phyloP scores from a whole-genome alignment of 1,284 basidiomycete species.

The Fomitopsis pinicola region DNA sequence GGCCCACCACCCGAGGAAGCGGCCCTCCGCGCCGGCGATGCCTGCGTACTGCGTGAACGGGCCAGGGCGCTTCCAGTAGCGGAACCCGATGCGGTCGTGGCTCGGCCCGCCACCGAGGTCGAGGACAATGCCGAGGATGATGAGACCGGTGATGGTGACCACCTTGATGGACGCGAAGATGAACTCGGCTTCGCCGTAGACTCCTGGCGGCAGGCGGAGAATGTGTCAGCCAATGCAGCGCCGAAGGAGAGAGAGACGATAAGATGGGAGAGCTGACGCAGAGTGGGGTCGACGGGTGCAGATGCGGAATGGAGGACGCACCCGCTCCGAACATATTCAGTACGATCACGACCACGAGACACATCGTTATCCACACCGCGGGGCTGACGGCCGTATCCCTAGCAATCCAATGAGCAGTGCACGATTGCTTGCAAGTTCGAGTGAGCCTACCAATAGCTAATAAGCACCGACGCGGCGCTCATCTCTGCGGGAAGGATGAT shows the following conservation, averaged over 20 bases:
- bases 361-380: slow-evolving; percentile 75
- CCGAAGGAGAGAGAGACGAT: not conserved
- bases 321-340: slow-evolving; percentile 81
- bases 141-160: slow-evolving; percentile 60
- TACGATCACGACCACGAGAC: slow-evolving; percentile 62
- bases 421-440: not conserved
- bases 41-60: slow-evolving; percentile 58
- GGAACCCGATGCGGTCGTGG: slow-evolving; percentile 36
- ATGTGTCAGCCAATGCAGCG: not conserved
- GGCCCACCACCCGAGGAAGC: slow-evolving; percentile 65
- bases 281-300: not conserved
- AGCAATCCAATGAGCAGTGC: not conserved
- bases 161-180: slow-evolving; percentile 78
- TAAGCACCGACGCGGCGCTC: slow-evolving; percentile 73
- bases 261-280: not conserved
- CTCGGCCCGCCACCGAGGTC: slow-evolving; percentile 66
- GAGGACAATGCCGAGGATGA: slow-evolving; percentile 58
- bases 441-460: slow-evolving; percentile 59
- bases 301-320: slow-evolving; percentile 18
- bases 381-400: slow-evolving; percentile 47
- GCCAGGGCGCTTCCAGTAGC: slow-evolving; percentile 58
- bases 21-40: slow-evolving; percentile 57
- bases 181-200: slow-evolving; percentile 74
- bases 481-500: slow-evolving; percentile 76
- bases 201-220: slow-evolving; percentile 31